Base-by-base conservation (phyloP, 2,329 filamentous ascomycete species). In the Curvularia hawaiiensis region DNA sequence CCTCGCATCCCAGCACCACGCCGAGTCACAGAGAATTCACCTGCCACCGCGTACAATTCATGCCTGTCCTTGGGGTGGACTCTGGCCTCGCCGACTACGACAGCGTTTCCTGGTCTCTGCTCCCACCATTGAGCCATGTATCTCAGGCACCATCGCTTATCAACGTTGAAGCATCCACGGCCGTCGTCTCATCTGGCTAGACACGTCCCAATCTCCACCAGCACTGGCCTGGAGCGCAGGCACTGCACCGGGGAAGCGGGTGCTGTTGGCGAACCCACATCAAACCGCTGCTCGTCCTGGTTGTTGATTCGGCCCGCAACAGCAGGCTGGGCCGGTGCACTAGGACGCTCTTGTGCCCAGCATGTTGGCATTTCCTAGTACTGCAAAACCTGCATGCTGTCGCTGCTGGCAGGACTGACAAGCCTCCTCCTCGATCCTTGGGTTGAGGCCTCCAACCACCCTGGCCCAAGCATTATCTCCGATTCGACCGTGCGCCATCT, bases 191-290 rank as follows among this genome's bases (percentile, higher is more conserved):
- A 64, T 50, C 45, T 50, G 63, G 65, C 63, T 67, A 64, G 64
- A 7, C 16, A 38, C 35, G 35, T 38, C 35, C 35, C 35, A 38
- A 5, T 38, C 35, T 18, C 35, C 16, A 38, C 35, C 35, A 18
- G 16, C 35, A 38, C 9, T 38, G 35, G 35, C 16, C 35, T 38
- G 35, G n/a, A 18, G 44, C 44, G n/a, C 18, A 31, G 8, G 44
- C 44, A 46, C 44, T 66, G 64, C 64, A 63, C 52, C 70, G 71
- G 68, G 71, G 69, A 71, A 69, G 54, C 71, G 71, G 68, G 54
- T 54, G 50, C 39, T 31, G 39, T 53, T 52, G 51, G 57, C 50
- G 50, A 49, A 54, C 44, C 54, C 62, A 66, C 69, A 64, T 66
- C 51, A 47, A 54, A 47, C 45, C 57, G 44, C 57, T 48, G 46